phyloP scores from a whole-genome alignment of 306 rosid species.

The Begonia masoniana region DNA sequence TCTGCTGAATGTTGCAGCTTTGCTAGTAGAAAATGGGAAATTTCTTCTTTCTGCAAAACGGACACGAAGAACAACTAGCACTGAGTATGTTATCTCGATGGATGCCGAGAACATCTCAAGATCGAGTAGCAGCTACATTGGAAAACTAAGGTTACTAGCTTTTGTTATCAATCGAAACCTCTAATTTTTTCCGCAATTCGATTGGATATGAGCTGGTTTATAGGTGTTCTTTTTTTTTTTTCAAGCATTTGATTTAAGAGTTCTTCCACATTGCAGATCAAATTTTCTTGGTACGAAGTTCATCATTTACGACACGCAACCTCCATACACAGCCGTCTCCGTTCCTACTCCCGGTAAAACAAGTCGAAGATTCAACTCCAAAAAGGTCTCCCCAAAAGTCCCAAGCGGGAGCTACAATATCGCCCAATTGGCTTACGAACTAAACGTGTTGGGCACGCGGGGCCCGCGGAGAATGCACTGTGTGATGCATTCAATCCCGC shows the following conservation, averaged over 20 bases:
- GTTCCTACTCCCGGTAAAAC: slow-evolving; percentile 14
- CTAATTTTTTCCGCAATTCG: background rate
- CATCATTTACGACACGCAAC: slow-evolving; percentile 77
- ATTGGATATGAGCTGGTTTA: background rate
- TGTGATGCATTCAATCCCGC: slow-evolving; percentile 84
- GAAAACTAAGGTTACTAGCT: slow-evolving; percentile 69
- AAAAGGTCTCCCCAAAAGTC: slow-evolving; percentile 79
- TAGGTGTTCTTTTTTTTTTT: background rate
- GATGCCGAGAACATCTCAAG: slow-evolving; percentile 57
- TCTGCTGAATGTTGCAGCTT: slow-evolving; percentile 1
- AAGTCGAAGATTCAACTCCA: slow-evolving; percentile 38
- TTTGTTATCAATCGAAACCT: background rate
- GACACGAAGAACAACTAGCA: slow-evolving; percentile 65
- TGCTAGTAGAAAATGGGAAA: slow-evolving; percentile 60
- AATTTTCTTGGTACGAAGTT: slow-evolving; percentile 88
- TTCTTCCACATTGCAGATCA: slow-evolving; percentile 35
- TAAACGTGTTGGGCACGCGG: slow-evolving; percentile 84
- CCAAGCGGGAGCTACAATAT: slow-evolving; percentile 76
- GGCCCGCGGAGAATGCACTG: slow-evolving; percentile 97
- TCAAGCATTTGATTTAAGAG: background rate
- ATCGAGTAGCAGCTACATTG: slow-evolving; percentile 76
- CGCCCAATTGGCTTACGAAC: slow-evolving; percentile 74
- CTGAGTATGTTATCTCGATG: slow-evolving; percentile 77
- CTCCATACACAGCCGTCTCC: slow-evolving; percentile 49
- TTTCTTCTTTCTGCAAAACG: slow-evolving; percentile 93